A percentile compares a stretch with the other conserved stretches of the same genome.
Conservation (phyloP, 2,329 filamentous ascomycete genomes). For the Epichloe gansuensis region DNA sequence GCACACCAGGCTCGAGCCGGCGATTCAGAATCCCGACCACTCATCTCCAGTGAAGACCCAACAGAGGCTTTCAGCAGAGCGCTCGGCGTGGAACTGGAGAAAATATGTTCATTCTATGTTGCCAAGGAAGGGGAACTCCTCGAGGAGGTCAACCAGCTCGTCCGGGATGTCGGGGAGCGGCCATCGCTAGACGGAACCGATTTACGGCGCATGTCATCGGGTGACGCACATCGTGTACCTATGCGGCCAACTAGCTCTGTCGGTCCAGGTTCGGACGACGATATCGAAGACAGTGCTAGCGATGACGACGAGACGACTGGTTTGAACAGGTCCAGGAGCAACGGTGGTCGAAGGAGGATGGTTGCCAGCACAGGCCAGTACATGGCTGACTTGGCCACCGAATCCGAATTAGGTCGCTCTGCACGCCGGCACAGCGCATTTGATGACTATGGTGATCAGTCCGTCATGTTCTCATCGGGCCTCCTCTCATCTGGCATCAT, state of each 20-base stretch:
- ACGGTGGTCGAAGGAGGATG: conserved; percentile 26
- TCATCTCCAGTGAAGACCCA: conserved; percentile 62
- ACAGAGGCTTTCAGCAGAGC: conserved; percentile 71
- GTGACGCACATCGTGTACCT: conserved; percentile 13
- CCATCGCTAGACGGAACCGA: conserved; percentile 35
- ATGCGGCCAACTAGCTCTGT: conserved; percentile 21
- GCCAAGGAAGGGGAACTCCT: conserved; percentile 81
- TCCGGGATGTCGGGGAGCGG: conserved; percentile 58
- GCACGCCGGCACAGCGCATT: conserved; percentile 52
- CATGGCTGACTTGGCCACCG: conserved; percentile 46
- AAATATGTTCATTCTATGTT: conserved; percentile 82
- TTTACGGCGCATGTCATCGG: conserved; percentile 19
- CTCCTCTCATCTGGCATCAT: conserved; percentile 59
- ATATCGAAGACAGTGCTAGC: conserved; percentile 44
- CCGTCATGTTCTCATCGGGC: conserved; percentile 49
- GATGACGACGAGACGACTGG: conserved; percentile 48
- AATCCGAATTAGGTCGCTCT: conserved; percentile 44
- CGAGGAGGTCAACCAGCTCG: conserved; percentile 64
- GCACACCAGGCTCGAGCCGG: conserved; percentile 48
- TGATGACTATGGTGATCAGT: conserved; percentile 69
- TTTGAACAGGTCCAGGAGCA: conserved; percentile 32
- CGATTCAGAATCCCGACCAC: conserved; percentile 74
- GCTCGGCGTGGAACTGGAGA: conserved; percentile 81
- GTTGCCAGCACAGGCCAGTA: conserved; percentile 24
- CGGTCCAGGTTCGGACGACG: conserved; percentile 39